Base-by-base conservation (phyloP, 2,329 filamentous ascomycete genomes). In the Pseudocercospora eumusae region DNA sequence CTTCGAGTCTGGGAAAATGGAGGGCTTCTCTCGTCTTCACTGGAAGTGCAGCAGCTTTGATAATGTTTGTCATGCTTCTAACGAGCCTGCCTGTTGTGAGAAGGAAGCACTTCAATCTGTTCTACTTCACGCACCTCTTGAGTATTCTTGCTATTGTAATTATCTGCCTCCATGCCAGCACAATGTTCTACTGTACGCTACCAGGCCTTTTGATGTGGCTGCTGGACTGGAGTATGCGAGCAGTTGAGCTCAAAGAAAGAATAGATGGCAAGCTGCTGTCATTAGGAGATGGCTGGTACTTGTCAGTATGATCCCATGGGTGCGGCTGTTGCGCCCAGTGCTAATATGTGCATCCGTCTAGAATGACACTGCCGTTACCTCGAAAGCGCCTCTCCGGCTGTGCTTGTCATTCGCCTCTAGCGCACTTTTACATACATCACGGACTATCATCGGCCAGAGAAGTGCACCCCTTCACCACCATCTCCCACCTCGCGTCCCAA, bases 161-260 rank as follows among this genome's bases (percentile, higher is more conserved):
- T 18, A 56, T 66, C 21, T 66, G 64, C 31, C 59, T 66, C 13
- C 64, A 66, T 36, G 64, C 64, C 7, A 60, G 56, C 27, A 66
- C 64, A 11, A 66, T 66, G 62, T 62, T 66, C 25, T 66, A 66
- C 45, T 66, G 64, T 36, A 61, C 61, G n/a, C n/a, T 59, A 8
- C 64, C 64, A 11, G 64, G 64, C 3, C 52, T 66, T 13, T 54
- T 52, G 7, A 63, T 66, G 64, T 66, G 60, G 58, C 33, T 66
- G 10, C 28, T 66, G 11, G 63, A 65, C 55, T 65, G 63, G 63
- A 50, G 53, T 40, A 58, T 65, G 60, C 57, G 63, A 23, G 18
- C 59, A 11, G 42, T 33, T 18, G 63, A 63, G 49, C 50, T 65
- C 27, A 56, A 33, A 13, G 28, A 56, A 58, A 61, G 60, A 33